phyloP scores from a whole-genome alignment of 164 flowering plant genomes.

The Stephania cephalantha region DNA sequence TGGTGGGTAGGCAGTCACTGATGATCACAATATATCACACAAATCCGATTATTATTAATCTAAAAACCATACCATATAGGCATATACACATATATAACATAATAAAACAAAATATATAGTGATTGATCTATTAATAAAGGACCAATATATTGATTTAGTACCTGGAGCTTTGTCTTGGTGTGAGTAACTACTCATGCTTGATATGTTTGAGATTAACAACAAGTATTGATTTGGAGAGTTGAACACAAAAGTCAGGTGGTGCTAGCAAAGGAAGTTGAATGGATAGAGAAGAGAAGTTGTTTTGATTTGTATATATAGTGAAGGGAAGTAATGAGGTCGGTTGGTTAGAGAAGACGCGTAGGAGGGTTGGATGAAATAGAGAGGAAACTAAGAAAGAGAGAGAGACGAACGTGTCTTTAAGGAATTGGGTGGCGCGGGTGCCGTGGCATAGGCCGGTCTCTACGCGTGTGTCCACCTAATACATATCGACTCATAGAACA shows the following conservation, averaged over 20 bases:
- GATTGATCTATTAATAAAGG: not conserved
- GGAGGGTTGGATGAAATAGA: not conserved
- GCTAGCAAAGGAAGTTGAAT: too few relatives aligned
- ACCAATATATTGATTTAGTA: not conserved
- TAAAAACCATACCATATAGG: not conserved
- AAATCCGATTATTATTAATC: not conserved
- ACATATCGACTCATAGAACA: too few relatives aligned
- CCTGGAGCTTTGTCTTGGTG: not conserved
- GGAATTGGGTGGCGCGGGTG: not conserved
- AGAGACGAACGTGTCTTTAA: not conserved
- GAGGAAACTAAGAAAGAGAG: not conserved
- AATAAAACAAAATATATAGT: not conserved
- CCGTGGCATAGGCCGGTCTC: not conserved
- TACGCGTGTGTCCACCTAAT: too few relatives aligned
- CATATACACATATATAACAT: not conserved
- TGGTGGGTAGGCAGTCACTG: constrained; percentile 4
- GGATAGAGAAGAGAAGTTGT: not conserved
- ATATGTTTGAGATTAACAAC: not conserved
- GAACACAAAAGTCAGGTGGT: too few relatives aligned
- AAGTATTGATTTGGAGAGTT: not conserved
- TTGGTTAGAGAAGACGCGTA: not conserved
- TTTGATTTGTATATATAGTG: not conserved
- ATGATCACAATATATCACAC: not conserved
- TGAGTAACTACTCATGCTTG: not conserved
- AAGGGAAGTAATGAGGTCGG: not conserved